phyloP scores from a whole-genome alignment of 139 green algal species.

The Volvox reticuliferus region DNA sequence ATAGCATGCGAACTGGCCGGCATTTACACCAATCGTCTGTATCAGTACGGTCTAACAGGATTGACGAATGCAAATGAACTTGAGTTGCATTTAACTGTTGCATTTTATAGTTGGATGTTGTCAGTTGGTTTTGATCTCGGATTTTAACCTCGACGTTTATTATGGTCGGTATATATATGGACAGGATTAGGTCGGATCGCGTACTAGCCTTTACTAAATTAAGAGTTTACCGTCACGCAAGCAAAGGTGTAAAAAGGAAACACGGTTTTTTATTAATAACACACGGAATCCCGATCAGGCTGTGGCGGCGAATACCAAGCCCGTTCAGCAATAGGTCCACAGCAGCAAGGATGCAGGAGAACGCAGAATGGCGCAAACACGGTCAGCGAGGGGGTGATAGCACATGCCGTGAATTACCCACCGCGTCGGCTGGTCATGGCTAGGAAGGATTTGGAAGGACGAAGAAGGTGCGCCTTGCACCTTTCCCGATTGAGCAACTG shows the following conservation, averaged over 20 bases:
- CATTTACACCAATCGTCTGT: background rate
- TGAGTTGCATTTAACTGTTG: background rate
- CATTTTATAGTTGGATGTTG: background rate
- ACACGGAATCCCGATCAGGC: no score
- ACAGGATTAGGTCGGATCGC: no score
- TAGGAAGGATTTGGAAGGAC: no score
- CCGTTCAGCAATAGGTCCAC: background rate
- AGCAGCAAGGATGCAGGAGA: background rate
- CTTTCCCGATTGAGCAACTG: no score
- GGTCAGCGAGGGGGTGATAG: background rate
- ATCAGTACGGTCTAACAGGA: background rate
- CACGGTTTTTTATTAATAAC: no score
- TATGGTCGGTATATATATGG: no score
- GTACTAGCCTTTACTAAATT: no score
- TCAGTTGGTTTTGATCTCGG: background rate
- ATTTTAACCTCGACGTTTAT: no score
- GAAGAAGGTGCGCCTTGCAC: no score
- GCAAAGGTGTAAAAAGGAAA: no score
- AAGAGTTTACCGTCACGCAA: no score
- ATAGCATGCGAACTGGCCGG: background rate
- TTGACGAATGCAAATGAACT: background rate
- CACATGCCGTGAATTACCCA: background rate
- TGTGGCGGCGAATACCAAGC: background rate
- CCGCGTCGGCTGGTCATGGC: no score
- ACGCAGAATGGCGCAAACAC: slow-evolving; percentile 3